A percentile compares a stretch with the other conserved stretches of the same genome.
phyloP scores from a whole-genome alignment of 768 basidiomycete species.

The Lentinula guzmanii region DNA sequence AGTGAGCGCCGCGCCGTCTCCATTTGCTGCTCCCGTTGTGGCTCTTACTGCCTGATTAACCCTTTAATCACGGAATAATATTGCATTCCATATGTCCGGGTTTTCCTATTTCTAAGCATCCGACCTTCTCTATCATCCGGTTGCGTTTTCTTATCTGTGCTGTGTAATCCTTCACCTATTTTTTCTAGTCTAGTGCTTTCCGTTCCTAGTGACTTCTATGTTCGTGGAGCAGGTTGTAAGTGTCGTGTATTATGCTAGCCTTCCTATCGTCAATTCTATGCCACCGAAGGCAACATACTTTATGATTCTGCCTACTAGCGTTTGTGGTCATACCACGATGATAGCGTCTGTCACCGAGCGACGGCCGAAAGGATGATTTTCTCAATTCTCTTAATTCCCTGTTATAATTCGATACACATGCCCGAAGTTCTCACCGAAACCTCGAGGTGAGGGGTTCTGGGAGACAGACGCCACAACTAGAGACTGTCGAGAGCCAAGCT shows the following conservation, averaged over 20 bases:
- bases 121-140: neutral
- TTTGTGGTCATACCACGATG: no score
- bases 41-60: slow-evolving; percentile 15
- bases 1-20: slow-evolving; percentile 26
- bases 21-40: slow-evolving; percentile 25
- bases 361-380: neutral
- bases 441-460: neutral
- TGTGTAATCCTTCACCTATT: neutral
- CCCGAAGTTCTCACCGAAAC: neutral
- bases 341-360: neutral
- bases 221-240: neutral
- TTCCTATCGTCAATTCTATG: neutral
- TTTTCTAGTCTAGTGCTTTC: neutral
- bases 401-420: neutral
- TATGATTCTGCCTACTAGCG: neutral
- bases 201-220: neutral
- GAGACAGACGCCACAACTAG: neutral
- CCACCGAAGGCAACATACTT: neutral
- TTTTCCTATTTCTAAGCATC: neutral
- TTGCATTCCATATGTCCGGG: neutral
- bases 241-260: neutral
- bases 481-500: neutral
- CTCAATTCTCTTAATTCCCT: neutral
- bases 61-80: neutral
- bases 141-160: neutral